These are phyloP conservation scores for Suillus luteus DNA, from an alignment of 768 basidiomycete genomes.

Conservation along the genomic window DNA sequence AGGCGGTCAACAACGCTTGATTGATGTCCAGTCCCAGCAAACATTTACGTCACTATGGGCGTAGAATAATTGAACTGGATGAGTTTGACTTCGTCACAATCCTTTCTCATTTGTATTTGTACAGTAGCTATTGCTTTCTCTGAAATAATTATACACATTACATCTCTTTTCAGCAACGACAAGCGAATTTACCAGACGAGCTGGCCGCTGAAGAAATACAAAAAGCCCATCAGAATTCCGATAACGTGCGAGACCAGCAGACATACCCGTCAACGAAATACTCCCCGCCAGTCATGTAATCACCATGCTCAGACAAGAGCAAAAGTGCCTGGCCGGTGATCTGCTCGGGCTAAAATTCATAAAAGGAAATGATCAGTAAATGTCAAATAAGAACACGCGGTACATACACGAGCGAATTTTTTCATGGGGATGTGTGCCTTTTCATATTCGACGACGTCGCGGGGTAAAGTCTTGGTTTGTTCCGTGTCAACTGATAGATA, in stretches of 20 bases:
- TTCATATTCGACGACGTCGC: conserved; percentile 50
- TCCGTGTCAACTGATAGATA: conserved; percentile 53
- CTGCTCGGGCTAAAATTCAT: conserved; percentile 47
- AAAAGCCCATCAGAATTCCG: not conserved
- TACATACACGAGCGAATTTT: conserved; percentile 55
- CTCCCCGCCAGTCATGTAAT: conserved; percentile 62
- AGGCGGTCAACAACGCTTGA: not conserved
- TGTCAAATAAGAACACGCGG: not conserved
- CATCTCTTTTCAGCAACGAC: not conserved
- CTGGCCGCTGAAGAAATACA: conserved; percentile 25
- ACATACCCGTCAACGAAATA: conserved; percentile 59
- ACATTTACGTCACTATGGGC: not conserved
- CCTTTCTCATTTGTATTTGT: not conserved
- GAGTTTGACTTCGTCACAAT: not conserved
- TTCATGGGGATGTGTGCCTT: conserved; percentile 50
- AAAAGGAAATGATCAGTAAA: not conserved
- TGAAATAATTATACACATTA: not conserved
- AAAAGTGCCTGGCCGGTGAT: conserved; percentile 57
- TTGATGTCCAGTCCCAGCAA: too few species aligned
- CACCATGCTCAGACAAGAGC: conserved; percentile 51
- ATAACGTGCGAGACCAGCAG: not conserved
- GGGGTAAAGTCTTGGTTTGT: conserved; percentile 56
- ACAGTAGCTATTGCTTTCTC: not conserved
- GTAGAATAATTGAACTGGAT: not conserved
- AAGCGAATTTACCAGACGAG: conserved; percentile 30